Base-by-base conservation (phyloP, 2,329 filamentous ascomycete genomes). In the Ascochyta lentis region DNA sequence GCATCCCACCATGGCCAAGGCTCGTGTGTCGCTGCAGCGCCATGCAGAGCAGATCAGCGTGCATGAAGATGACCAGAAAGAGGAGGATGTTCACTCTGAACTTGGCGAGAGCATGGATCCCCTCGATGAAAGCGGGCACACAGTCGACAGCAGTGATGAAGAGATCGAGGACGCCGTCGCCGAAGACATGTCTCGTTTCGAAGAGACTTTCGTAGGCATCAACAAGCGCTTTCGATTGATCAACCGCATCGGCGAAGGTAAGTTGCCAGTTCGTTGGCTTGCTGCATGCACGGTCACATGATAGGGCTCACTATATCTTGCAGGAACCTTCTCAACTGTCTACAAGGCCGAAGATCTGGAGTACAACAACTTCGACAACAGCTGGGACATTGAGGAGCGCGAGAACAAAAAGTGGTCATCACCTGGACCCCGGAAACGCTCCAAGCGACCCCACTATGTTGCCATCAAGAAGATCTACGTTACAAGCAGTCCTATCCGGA, bases 401-500 rank as follows among this genome's bases (percentile, higher is more conserved):
- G 83, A 86, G 51, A 80, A 83, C 43, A 76, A 80, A n/a, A 84
- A 86, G 67, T 92, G 88, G 86, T 81, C 82, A 19, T 84, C 86
- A n/a, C 89, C 87, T n/a, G 86, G 87, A 0, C 72, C 86, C 10
- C 31, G 89, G 71, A 81, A 74, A 64, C 80, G 77, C 66, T 80
- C 79, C 38, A 71, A 77, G 74, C 63, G 64, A 44, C 81, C 89
- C 23, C 91, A 89, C 72, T 98, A 89, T 70, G 96, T 99, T 59
- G 95, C 96, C 19, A 91, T 99, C 77, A 99, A 99, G 80, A 99
- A 99, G 80, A 99, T 99, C 66, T 99, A 99, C 76, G 95, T 98
- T 62, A 99, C 96, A 0, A 97, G 93, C 60, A 97, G 92, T 64
- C 95, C 95, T 0, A 84, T 88, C 26, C 90, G 95, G 41, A 98